Evolutionary conservation across 345 rosid genomes (phyloP).

Genomic region (Eucalyptus cloeziana): DNA sequence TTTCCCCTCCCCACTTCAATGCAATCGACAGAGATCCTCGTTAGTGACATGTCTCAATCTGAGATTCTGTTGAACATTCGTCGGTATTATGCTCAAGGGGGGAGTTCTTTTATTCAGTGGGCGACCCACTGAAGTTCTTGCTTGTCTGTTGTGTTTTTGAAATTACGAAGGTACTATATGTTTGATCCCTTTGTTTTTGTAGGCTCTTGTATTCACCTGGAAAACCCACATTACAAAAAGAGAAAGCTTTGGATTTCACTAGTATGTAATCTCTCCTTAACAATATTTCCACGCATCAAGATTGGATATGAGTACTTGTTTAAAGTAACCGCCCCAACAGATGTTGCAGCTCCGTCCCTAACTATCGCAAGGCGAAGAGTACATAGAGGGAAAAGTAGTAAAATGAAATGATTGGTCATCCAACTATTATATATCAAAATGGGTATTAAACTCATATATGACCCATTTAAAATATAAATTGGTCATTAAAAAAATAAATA

Average conservation of each 20-base stretch:
- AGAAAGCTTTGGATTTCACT: background rate
- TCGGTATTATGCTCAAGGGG: background rate
- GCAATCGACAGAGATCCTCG: background rate
- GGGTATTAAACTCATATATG: too few species aligned
- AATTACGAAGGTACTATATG: background rate
- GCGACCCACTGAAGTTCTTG: background rate
- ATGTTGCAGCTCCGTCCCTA: background rate
- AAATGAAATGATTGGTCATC: background rate
- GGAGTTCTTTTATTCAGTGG: background rate
- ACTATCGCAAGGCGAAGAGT: background rate
- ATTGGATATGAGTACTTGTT: background rate
- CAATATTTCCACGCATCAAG: background rate
- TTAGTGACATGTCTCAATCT: background rate
- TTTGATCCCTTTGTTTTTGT: background rate
- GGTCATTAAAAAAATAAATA: too few species aligned
- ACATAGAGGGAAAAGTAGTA: rapidly evolving
- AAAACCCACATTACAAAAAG: background rate
- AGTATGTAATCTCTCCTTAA: background rate
- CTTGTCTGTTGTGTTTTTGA: background rate
- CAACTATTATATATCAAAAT: background rate
- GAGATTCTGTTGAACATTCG: background rate
- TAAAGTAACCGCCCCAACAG: background rate
- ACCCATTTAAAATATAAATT: too few species aligned
- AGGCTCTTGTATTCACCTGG: background rate
- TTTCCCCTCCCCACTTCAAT: background rate